Percentiles rank a stretch among this genome's conserved stretches.
phyloP scores from a whole-genome alignment of 768 basidiomycete genomes.

The Amanita fuliginea region DNA sequence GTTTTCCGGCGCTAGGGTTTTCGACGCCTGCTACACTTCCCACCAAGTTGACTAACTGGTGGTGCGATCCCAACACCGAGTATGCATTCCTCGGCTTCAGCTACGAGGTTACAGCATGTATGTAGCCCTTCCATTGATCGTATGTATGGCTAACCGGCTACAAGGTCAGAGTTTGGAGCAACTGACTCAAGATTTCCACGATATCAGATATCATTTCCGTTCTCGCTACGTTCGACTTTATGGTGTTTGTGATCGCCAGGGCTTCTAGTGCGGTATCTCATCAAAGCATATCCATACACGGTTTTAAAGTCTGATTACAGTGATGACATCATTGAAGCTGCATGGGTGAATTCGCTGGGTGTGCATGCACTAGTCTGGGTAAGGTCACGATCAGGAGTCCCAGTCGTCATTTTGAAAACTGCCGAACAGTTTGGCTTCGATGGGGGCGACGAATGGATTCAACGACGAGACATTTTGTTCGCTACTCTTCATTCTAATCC shows the following conservation, averaged over 20 bases:
- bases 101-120: slow-evolving; percentile 51
- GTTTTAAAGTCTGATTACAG: slow-evolving; percentile 4
- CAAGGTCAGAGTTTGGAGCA: slow-evolving; percentile 36
- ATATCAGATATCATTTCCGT: slow-evolving; percentile 39
- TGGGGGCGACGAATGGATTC: slow-evolving; percentile 28
- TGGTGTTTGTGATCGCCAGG: slow-evolving; percentile 23
- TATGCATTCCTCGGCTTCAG: slow-evolving; percentile 59
- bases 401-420: background rate
- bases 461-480: slow-evolving; percentile 33
- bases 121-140: slow-evolving; percentile 5
- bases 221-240: slow-evolving; percentile 44
- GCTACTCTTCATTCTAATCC: slow-evolving; percentile 33
- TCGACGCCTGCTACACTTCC: slow-evolving; percentile 34
- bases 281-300: background rate
- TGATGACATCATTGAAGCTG: slow-evolving; percentile 44
- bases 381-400: slow-evolving; percentile 7
- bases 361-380: slow-evolving; percentile 57
- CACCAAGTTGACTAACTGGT: slow-evolving; percentile 24
- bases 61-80: slow-evolving; percentile 44
- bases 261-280: slow-evolving; percentile 20
- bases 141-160: background rate
- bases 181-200: slow-evolving; percentile 36
- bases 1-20: slow-evolving; percentile 29
- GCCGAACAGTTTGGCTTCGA: slow-evolving; percentile 24
- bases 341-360: slow-evolving; percentile 38